These are phyloP conservation scores for Didymella pinodella DNA, from an alignment of 2,329 filamentous ascomycete species.

Conservation along the genomic window DNA sequence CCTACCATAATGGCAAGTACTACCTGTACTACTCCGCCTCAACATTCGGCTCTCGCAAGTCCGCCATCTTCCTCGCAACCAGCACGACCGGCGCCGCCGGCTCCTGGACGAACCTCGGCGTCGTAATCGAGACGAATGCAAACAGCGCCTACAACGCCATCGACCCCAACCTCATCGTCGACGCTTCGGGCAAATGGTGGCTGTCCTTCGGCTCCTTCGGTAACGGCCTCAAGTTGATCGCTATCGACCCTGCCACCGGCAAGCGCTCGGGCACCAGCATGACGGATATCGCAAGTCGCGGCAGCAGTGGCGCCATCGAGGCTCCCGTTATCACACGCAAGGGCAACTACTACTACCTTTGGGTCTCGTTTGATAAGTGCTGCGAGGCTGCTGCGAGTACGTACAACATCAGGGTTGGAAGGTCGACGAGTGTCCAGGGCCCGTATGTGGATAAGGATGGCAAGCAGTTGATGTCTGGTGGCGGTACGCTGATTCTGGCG, in stretches of 20 bases:
- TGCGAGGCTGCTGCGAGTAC: slow-evolving; percentile 64
- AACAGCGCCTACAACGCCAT: slow-evolving; percentile 57
- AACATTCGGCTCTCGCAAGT: slow-evolving; percentile 65
- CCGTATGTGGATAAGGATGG: slow-evolving; percentile 64
- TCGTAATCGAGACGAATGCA: slow-evolving; percentile 51
- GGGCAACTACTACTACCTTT: slow-evolving; percentile 67
- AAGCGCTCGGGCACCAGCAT: slow-evolving; percentile 20
- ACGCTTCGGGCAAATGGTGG: slow-evolving; percentile 52
- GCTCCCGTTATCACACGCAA: slow-evolving; percentile 62
- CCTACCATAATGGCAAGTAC: slow-evolving; percentile 51
- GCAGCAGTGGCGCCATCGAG: slow-evolving; percentile 60
- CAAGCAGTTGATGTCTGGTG: slow-evolving; percentile 58
- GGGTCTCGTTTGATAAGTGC: slow-evolving; percentile 67
- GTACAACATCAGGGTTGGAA: slow-evolving; percentile 69
- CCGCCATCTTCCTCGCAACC: slow-evolving; percentile 65
- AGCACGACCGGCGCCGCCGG: slow-evolving; percentile 56
- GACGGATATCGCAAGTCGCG: slow-evolving; percentile 61
- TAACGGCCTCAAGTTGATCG: slow-evolving; percentile 63
- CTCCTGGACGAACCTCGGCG: slow-evolving; percentile 65
- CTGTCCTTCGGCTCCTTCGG: slow-evolving; percentile 74
- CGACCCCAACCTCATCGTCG: slow-evolving; percentile 55
- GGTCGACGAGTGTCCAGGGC: slow-evolving; percentile 58
- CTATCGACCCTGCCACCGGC: slow-evolving; percentile 53
- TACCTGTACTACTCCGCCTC: slow-evolving; percentile 70
- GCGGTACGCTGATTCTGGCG: slow-evolving; percentile 65